Conservation (phyloP, 352 stramenopile species). For the Globisporangium yorkense region DNA sequence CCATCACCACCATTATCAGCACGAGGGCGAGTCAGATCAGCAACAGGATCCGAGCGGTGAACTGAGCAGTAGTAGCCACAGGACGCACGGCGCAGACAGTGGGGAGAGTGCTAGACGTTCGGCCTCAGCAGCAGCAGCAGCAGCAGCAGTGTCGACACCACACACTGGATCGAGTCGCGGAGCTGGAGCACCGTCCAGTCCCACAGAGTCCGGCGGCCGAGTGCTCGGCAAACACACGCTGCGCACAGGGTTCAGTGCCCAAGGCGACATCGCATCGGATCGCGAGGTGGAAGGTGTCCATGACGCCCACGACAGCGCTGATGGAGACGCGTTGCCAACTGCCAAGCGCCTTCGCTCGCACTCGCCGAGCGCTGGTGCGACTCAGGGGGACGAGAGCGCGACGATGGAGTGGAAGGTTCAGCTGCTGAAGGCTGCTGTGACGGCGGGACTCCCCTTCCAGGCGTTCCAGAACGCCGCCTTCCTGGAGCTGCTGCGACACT, state of each 20-base stretch:
- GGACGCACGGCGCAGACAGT: no score
- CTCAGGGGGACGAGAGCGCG: neutral
- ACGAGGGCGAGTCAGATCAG: neutral
- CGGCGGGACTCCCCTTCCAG: conserved; percentile 27
- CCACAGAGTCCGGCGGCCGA: neutral
- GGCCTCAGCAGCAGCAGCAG: neutral
- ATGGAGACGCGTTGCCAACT: neutral
- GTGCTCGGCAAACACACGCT: conserved; percentile 5
- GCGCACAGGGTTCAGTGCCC: neutral
- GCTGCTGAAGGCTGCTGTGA: conserved; percentile 31
- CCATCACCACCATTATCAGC: neutral
- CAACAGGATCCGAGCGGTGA: neutral
- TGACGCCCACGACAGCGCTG: neutral
- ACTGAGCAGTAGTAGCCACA: neutral
- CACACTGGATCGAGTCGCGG: neutral
- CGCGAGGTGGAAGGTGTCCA: no score
- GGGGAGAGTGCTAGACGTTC: neutral
- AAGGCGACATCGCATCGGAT: no score
- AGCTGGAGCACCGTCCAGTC: neutral
- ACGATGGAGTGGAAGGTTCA: conserved; percentile 4
- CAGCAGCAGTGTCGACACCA: neutral
- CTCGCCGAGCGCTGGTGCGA: neutral
- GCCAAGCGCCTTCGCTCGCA: conserved; percentile 3
- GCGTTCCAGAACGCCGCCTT: conserved; percentile 39
- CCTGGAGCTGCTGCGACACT: conserved; percentile 28